A percentile compares a stretch with the other conserved stretches of the same genome.
Evolutionary conservation across 805 yeast genomes (phyloP).

Genomic region (Geotrichum ghanense): DNA sequence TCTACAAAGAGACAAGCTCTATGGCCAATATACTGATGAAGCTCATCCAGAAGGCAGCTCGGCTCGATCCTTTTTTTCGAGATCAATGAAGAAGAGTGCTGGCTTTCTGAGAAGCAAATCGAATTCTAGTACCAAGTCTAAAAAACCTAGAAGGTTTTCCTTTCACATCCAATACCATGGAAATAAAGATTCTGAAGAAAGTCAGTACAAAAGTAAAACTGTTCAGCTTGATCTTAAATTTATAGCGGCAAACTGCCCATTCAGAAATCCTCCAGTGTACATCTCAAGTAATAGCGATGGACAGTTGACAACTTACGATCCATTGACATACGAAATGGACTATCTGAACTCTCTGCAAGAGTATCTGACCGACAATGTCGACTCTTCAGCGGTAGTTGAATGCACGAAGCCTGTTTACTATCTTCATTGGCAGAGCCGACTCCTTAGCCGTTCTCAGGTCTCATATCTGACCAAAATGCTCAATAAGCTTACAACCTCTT

Average conservation of each 20-base stretch:
- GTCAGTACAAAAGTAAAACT: neutral
- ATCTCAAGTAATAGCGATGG: neutral
- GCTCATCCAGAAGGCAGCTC: neutral
- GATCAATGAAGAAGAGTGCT: neutral
- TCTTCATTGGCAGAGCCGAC: neutral
- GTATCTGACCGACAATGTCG: neutral
- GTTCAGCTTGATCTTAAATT: neutral
- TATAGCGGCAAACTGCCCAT: neutral
- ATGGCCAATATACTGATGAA: neutral
- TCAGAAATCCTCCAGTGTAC: neutral
- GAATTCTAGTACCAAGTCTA: neutral
- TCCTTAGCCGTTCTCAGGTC: neutral
- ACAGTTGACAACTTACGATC: neutral
- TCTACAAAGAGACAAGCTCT: neutral
- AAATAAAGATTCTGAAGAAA: neutral
- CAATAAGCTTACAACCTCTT: neutral
- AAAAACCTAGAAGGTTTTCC: neutral
- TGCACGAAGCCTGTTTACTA: neutral
- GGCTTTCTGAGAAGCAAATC: neutral
- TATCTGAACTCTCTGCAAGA: neutral
- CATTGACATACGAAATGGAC: neutral
- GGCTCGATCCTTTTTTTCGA: neutral
- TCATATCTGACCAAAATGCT: neutral
- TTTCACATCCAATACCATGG: constrained; percentile 1
- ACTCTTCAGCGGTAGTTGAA: neutral